Base-by-base conservation (phyloP, 164 flowering plant genomes). In the Chimonanthus salicifolius region DNA sequence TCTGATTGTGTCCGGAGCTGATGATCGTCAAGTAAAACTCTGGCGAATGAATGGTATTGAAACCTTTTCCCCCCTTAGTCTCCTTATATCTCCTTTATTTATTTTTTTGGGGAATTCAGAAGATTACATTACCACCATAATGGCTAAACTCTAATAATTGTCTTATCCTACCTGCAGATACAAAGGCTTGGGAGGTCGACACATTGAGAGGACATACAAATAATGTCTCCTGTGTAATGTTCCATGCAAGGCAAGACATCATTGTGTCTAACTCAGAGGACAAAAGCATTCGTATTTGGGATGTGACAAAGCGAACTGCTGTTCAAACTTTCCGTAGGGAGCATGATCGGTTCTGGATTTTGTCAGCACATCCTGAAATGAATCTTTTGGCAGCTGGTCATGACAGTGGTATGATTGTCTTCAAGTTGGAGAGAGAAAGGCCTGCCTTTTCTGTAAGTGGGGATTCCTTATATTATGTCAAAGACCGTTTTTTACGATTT, bases 141-240 rank as follows among this genome's bases (percentile, higher is more conserved):
- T 33, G 33, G 33, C 33, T 49, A 58, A 45, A 54, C 49, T 58
- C 6, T 3, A 58, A 3, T 16, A 6, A 46, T 63, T 47, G 45
- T 44, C 44, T 64, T 49, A 3, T 10, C 2, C 33, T 82, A 33
- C 33, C 33, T 82, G 70, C 91, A 94, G 98, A 94, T 72, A 90
- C 97, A 58, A 92, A 92, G 84, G 98, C 98, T 49, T 90, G 97
- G 98, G 97, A 92, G 79, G 97, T 94, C 79, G 93, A 89, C 78
- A 89, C 93, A 49, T 77, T 89, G 80, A 85, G 93, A 77, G 93
- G 93, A 44, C 98, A 94, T 84, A 88, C 85, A 91, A 94, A 94
- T 80, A 94, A 94, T 80, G 97, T 94, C 49, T 94, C 98, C 7
- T 92, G 92, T 74, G 97, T 92, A 44, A 78, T 94, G 89, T 94